Conservation (phyloP, 192 early-diverging fungal species). For the Backusella sp. region DNA sequence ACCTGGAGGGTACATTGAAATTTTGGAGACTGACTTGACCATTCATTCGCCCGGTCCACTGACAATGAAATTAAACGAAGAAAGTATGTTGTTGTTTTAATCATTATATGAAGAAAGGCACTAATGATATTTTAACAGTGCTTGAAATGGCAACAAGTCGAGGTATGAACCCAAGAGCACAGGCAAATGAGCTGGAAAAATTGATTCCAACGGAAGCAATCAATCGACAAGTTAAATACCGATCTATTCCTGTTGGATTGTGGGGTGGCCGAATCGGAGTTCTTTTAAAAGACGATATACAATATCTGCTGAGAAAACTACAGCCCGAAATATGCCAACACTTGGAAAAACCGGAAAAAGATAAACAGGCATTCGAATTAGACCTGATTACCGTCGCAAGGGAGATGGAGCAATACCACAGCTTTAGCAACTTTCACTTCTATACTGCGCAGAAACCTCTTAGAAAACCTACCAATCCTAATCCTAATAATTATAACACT, state of each 20-base stretch:
- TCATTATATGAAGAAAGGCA: not conserved
- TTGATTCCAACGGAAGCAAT: conserved; percentile 19
- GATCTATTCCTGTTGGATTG: conserved; percentile 33
- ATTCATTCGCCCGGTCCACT: conserved; percentile 28
- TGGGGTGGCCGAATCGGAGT: conserved; percentile 40
- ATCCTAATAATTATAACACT: not conserved
- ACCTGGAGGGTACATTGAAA: conserved; percentile 31
- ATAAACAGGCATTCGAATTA: not conserved
- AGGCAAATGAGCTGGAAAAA: conserved; percentile 14
- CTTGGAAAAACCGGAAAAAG: not conserved
- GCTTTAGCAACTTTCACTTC: conserved; percentile 25
- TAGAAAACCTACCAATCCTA: not conserved
- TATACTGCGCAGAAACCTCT: conserved; percentile 19
- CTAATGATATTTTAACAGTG: conserved; percentile 10
- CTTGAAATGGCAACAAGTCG: conserved; percentile 11
- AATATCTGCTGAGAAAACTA: conserved; percentile 17
- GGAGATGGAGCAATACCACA: conserved; percentile 28
- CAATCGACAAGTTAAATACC: conserved; percentile 23
- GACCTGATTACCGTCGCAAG: not conserved
- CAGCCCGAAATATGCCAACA: conserved; percentile 15
- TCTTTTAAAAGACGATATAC: conserved; percentile 25
- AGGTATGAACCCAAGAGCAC: conserved; percentile 11
- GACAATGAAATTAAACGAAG: conserved; percentile 21
- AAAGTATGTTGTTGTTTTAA: conserved; percentile 17
- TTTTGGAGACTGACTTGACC: conserved; percentile 34